phyloP scores from a whole-genome alignment of 495 filamentous ascomycete genomes.

The Penicillium desertorum region DNA sequence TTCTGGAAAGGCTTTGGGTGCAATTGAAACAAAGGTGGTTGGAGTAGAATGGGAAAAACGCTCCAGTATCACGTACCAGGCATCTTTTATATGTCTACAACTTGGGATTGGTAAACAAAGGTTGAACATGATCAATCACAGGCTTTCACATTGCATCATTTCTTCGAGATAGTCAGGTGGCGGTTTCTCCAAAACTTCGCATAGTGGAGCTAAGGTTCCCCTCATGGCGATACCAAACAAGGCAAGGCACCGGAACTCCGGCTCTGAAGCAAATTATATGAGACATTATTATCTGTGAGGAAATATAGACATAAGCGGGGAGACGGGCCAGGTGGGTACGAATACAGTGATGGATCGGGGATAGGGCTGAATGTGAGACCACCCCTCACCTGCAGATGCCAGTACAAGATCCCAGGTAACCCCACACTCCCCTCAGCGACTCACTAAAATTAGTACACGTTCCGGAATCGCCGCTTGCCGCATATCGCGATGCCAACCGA shows the following conservation, averaged over 20 bases:
- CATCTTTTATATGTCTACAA: constrained; percentile 3
- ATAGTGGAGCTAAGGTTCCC: not conserved
- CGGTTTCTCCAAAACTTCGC: not conserved
- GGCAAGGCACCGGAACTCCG: not conserved
- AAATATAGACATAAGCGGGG: not conserved
- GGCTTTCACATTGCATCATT: not conserved
- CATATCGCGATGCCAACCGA: not conserved
- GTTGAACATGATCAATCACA: not conserved
- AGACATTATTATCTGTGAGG: not conserved
- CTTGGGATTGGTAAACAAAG: not conserved
- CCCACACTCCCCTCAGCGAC: not conserved
- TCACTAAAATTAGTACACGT: not conserved
- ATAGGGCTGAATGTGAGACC: not conserved
- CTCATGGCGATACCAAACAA: constrained; percentile 1
- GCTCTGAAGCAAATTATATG: not conserved
- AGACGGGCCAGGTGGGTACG: not conserved
- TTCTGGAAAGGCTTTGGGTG: not conserved
- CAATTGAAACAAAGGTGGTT: not conserved
- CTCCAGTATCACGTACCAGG: no score
- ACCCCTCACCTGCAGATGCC: constrained; percentile 2
- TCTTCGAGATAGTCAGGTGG: not conserved
- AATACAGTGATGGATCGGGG: not conserved
- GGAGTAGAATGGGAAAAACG: not conserved
- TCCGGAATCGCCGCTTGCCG: not conserved
- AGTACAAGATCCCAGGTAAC: not conserved